Evolutionary conservation across 1,284 basidiomycete genomes (phyloP), one percentile per base, ranked within the genome.

Genomic region (Tilletia caries): DNA sequence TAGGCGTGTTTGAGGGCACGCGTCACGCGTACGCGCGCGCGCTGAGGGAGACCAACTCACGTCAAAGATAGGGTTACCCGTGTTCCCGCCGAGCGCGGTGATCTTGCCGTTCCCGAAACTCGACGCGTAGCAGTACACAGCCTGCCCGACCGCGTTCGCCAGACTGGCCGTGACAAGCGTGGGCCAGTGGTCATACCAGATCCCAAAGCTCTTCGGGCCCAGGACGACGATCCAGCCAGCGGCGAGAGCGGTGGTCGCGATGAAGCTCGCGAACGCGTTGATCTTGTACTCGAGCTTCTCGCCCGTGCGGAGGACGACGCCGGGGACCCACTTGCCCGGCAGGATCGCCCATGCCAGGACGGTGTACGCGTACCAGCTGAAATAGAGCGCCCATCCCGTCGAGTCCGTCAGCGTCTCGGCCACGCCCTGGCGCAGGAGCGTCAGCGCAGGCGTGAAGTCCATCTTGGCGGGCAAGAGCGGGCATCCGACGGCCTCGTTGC

Each of bases 61-160:
- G 83, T 99, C 95, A 84, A 96, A 98, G 72, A 97, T 88, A 67
- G 87, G 84, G 82, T 92, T 92, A 37, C 92, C 92, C 33, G 89
- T 89, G 86, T 98, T 98, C 33, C 95, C 95, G 58, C 93, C 95
- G 20, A 93, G 86, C 0, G 95, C 94, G 20, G 98, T 87, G 32
- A 97, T 87, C 67, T 82, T 81, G 50, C 86, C 83, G 1, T 82
- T 77, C 67, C 85, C 86, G 86, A 91, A 97, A 29, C 92, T 93
- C 62, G 85, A 84, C 15, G 86, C 85, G 80, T 97, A 96, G 73
- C 90, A 90, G 66, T 87, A 90, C 50, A 89, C 73, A 0, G 88
- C 92, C 76, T 85, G 81, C 23, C 69, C 71, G 44, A 91, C 75
- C 1, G 92, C 88, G 89, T 94, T 95, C 78, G 90, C 77, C 37